phyloP scores from a whole-genome alignment of 2,329 filamentous ascomycete species.

The Ceratocystiopsis sp. region DNA sequence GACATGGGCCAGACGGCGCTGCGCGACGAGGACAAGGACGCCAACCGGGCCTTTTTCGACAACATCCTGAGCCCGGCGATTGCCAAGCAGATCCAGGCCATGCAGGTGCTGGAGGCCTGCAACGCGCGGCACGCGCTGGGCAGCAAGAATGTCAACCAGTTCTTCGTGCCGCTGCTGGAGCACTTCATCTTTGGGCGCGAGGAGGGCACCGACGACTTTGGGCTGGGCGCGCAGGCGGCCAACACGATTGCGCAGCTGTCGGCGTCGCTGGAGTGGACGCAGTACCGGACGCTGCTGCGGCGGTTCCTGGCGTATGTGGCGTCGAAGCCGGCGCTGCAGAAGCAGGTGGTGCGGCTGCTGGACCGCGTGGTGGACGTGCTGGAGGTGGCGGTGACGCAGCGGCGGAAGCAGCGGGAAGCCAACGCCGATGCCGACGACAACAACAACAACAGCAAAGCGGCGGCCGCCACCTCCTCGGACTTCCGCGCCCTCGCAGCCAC shows the following conservation, averaged over 20 bases:
- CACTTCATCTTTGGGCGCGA: constrained; percentile 80
- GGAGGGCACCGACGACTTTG: constrained; percentile 61
- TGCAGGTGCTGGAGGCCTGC: constrained; percentile 57
- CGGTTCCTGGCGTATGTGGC: constrained; percentile 71
- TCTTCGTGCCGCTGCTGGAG: constrained; percentile 82
- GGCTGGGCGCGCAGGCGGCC: constrained; percentile 74
- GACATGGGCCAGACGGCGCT: constrained; percentile 4
- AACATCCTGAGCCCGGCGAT: constrained; percentile 85
- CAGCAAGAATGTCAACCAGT: constrained; percentile 64
- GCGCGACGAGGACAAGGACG: constrained; percentile 18
- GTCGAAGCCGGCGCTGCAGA: constrained; percentile 67
- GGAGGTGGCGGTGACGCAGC: constrained; percentile 27
- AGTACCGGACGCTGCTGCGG: constrained; percentile 71
- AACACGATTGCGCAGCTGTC: constrained; percentile 60
- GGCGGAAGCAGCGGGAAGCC: constrained; percentile 8
- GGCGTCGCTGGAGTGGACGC: constrained; percentile 69
- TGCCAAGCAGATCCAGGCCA: constrained; percentile 66
- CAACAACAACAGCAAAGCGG: constrained; percentile 9
- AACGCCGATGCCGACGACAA: constrained; percentile 28
- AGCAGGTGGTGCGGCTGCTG: constrained; percentile 68
- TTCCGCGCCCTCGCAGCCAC: constrained; percentile 38
- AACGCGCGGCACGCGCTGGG: constrained; percentile 44
- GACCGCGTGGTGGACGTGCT: constrained; percentile 69
- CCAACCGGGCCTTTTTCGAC: constrained; percentile 64
- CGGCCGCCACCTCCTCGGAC: constrained; percentile 9